Conservation (phyloP, 768 basidiomycete genomes). For the Punctularia strigosozonata region DNA sequence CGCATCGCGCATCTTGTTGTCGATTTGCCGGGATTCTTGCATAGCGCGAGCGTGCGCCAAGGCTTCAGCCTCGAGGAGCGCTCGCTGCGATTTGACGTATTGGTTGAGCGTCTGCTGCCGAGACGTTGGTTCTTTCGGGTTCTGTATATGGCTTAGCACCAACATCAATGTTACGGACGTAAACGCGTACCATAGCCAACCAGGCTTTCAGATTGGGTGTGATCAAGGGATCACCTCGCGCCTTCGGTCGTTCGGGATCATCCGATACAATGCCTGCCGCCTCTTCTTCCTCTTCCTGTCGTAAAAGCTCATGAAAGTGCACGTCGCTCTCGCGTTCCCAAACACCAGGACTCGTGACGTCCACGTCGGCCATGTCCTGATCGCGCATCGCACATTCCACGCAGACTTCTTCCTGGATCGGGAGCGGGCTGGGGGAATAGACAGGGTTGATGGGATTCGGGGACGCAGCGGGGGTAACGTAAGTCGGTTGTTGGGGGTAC, state of each 20-base stretch:
- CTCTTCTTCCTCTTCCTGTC: conserved; percentile 63
- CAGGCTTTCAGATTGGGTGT: conserved; percentile 76
- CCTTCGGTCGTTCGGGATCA: conserved; percentile 44
- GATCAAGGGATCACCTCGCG: conserved; percentile 57
- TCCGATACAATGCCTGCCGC: conserved; percentile 36
- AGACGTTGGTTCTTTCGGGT: conserved; percentile 80
- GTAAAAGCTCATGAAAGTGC: conserved; percentile 63
- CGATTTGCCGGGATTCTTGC: conserved; percentile 67
- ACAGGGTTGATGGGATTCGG: conserved; percentile 51
- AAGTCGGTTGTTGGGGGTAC: conserved; percentile 67
- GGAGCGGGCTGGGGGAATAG: conserved; percentile 41
- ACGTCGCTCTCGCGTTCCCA: conserved; percentile 92
- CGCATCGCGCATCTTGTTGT: conserved; percentile 68
- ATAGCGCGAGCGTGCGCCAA: conserved; percentile 66
- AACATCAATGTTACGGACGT: not conserved
- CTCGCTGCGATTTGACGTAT: conserved; percentile 76
- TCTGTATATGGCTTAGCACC: conserved; percentile 33
- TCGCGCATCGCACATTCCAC: conserved; percentile 98
- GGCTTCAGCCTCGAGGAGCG: conserved; percentile 73
- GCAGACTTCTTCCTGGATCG: conserved; percentile 72
- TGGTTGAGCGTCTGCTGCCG: conserved; percentile 70
- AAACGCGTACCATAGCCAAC: conserved; percentile 53
- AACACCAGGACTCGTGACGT: conserved; percentile 72
- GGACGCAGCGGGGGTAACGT: conserved; percentile 42
- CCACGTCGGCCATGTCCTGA: conserved; percentile 93